Evolutionary conservation across 768 basidiomycete species (phyloP).

Genomic region (Fomitopsis serialis): DNA sequence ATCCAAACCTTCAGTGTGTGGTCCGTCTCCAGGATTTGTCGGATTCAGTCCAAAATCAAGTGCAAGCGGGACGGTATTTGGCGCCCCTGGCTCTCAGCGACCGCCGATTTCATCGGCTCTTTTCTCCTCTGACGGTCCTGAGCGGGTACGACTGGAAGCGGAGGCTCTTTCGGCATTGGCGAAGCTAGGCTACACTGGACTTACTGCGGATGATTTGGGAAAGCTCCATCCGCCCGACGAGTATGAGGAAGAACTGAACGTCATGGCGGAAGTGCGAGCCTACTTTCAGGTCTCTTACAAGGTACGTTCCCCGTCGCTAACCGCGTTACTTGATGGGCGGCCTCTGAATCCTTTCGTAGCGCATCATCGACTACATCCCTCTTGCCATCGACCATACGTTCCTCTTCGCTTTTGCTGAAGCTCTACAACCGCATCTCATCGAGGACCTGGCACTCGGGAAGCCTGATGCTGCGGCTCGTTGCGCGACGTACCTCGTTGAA

Average conservation of each 20-base stretch:
- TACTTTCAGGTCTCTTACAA: slow-evolving; percentile 50
- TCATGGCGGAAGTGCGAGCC: slow-evolving; percentile 69
- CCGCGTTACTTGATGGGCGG: not conserved
- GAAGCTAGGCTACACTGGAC: slow-evolving; percentile 32
- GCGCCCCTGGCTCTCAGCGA: no score
- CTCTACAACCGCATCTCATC: slow-evolving; percentile 29
- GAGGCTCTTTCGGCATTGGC: slow-evolving; percentile 32
- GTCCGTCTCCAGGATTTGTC: no score
- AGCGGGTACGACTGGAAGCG: not conserved
- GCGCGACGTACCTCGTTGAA: slow-evolving; percentile 39
- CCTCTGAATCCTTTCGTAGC: slow-evolving; percentile 21
- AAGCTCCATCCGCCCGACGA: slow-evolving; percentile 46
- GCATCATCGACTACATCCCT: slow-evolving; percentile 52
- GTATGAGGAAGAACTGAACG: slow-evolving; percentile 48
- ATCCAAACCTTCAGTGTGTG: no score
- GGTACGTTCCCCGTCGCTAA: slow-evolving; percentile 33
- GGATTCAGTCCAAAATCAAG: no score
- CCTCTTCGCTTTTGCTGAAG: slow-evolving; percentile 25
- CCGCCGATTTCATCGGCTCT: no score
- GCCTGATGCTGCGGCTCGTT: slow-evolving; percentile 29
- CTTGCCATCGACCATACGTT: slow-evolving; percentile 47
- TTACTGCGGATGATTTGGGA: slow-evolving; percentile 35
- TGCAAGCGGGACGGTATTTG: no score
- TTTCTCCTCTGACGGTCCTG: not conserved
- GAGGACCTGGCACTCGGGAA: slow-evolving; percentile 33